phyloP scores from a whole-genome alignment of 139 green algal species.

The Pycnococcus provasolii region DNA sequence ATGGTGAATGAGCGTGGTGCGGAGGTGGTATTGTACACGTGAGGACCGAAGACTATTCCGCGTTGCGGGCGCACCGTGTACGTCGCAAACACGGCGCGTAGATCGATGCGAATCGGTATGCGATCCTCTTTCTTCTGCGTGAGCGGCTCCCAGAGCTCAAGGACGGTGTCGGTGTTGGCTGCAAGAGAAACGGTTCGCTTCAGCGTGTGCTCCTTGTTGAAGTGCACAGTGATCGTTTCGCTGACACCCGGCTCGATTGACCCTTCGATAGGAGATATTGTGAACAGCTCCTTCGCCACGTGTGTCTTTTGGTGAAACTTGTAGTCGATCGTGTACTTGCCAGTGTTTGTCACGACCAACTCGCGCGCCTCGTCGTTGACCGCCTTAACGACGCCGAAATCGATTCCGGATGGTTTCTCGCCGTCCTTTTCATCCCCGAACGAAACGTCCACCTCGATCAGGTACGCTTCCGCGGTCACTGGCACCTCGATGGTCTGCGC shows the following conservation, averaged over 20 bases:
- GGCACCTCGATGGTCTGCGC: slow-evolving; percentile 41
- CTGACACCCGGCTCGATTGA: slow-evolving; percentile 35
- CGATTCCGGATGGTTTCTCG: slow-evolving; percentile 26
- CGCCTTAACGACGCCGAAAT: slow-evolving; percentile 54
- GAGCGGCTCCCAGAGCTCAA: slow-evolving; percentile 59
- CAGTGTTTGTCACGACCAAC: slow-evolving; percentile 52
- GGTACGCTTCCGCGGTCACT: slow-evolving; percentile 60
- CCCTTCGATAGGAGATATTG: slow-evolving; percentile 40
- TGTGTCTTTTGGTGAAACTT: slow-evolving; percentile 25
- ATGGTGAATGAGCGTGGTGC: slow-evolving; percentile 59
- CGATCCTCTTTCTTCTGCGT: slow-evolving; percentile 41
- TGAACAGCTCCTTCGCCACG: slow-evolving; percentile 38
- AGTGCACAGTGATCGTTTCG: slow-evolving; percentile 30
- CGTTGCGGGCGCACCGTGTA: slow-evolving; percentile 57
- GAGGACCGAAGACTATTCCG: slow-evolving; percentile 64
- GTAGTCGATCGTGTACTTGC: slow-evolving; percentile 59
- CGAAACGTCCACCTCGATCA: slow-evolving; percentile 53
- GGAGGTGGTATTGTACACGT: slow-evolving; percentile 53
- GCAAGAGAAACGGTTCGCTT: slow-evolving; percentile 42
- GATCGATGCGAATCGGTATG: slow-evolving; percentile 20
- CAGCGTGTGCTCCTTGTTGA: slow-evolving; percentile 45
- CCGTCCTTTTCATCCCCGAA: slow-evolving; percentile 38
- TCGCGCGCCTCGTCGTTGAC: slow-evolving; percentile 34
- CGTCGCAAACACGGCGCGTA: slow-evolving; percentile 54
- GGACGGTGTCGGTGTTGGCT: slow-evolving; percentile 47